Evolutionary conservation across 2,329 filamentous ascomycete species (phyloP).

Genomic region (Coniosporium tulheliwenetii): DNA sequence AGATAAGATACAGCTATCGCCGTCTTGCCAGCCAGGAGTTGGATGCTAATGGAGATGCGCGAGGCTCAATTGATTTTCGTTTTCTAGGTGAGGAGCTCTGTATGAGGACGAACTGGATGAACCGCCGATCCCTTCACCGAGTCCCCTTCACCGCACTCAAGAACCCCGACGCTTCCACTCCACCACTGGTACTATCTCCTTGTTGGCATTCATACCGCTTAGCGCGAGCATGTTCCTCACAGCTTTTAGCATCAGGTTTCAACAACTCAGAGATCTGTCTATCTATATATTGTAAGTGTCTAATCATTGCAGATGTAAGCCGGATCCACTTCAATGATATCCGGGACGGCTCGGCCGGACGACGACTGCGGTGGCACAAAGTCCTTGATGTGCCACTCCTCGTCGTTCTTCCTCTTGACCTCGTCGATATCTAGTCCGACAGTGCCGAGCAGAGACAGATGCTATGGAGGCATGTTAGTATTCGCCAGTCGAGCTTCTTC

Average conservation of each 20-base stretch:
- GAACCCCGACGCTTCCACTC: too few relatives aligned
- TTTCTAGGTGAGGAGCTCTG: too few relatives aligned
- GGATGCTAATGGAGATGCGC: too few relatives aligned
- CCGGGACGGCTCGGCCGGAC: not conserved
- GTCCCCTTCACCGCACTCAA: too few relatives aligned
- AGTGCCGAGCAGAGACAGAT: constrained; percentile 6
- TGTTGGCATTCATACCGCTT: too few relatives aligned
- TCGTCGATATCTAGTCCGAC: constrained; percentile 3
- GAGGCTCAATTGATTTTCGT: too few relatives aligned
- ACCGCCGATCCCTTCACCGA: too few relatives aligned
- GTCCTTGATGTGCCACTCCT: constrained; percentile 5
- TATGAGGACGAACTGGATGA: too few relatives aligned
- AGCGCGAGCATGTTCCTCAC: not conserved
- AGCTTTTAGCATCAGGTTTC: not conserved
- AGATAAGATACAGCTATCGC: too few relatives aligned
- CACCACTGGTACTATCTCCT: too few relatives aligned
- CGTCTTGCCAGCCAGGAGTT: too few relatives aligned
- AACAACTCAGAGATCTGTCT: not conserved
- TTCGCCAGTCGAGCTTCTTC: not conserved
- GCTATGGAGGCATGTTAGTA: constrained; percentile 1
- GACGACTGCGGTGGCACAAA: constrained; percentile 2
- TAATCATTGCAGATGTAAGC: constrained; percentile 3
- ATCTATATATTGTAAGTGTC: not conserved
- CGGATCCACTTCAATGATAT: constrained; percentile 6
- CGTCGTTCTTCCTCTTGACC: constrained; percentile 4